Evolutionary conservation across 768 basidiomycete species (phyloP), one percentile per base, ranked within the genome.

Genomic region (Mycena floridula): DNA sequence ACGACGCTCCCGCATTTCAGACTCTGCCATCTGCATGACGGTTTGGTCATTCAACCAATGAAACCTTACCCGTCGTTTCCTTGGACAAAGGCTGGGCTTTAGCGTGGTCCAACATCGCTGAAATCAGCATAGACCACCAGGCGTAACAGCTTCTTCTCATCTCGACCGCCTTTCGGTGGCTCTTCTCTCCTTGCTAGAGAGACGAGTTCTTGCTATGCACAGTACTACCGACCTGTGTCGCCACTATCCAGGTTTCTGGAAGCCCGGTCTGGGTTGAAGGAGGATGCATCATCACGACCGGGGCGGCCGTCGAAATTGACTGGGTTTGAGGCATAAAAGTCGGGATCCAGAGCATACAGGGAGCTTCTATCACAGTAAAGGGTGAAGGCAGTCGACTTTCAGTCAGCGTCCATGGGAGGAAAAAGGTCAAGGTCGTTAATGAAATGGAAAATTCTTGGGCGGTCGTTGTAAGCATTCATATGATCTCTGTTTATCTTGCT

Each of bases 71-170:
- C 78, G 49, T 70, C 52, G 32, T 63, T 68, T 25, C 64, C 61
- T 40, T 65, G 58, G 7, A 69, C 76, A 58, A 84, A 82, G 5
- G 82, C 72, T 18, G 70, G 65, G 54, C 83, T 86, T 54, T 91
- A 91, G 44, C 75, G 69, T 18, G 88, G 89, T 2, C 89, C 89
- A 5, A 77, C 61, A 53, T 92, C 91, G 66, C 91, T 92, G 63
- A 92, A 92, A 64, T 92, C 89, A 18, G 89, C 86, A 58, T 81
- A 91, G 37, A 92, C 79, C 90, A 2, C 55, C 63, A n/a, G 55
- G 60, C 7, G 52, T 50, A 11, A 52, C 61, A 36, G 68, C 68
- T 48, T 75, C 76, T 53, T 82, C 79, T 89, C 88, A 51, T 89
- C 87, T 44, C 73, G 65, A n/a, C 81, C 85, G 7, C 80, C 82